These are phyloP conservation scores for Podila horticola DNA, from an alignment of 192 early-diverging fungal species.

Conservation along the genomic window DNA sequence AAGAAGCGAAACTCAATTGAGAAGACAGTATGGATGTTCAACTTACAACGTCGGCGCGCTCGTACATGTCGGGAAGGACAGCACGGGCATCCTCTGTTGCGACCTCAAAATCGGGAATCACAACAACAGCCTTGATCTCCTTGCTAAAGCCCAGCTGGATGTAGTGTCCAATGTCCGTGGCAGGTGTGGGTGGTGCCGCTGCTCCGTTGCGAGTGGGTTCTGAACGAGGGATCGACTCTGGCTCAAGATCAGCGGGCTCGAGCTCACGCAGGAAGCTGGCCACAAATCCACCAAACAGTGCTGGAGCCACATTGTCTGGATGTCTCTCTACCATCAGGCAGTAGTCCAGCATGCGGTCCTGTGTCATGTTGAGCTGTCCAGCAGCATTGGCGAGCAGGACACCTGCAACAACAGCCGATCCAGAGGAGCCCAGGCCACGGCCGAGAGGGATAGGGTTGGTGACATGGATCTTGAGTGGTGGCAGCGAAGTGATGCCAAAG, in stretches of 20 bases:
- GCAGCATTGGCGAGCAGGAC: slow-evolving; percentile 84
- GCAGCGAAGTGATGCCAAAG: slow-evolving; percentile 73
- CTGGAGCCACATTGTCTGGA: slow-evolving; percentile 97
- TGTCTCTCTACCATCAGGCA: slow-evolving; percentile 95
- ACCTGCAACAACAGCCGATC: slow-evolving; percentile 95
- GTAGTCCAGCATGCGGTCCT: slow-evolving; percentile 90
- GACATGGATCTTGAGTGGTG: slow-evolving; percentile 75
- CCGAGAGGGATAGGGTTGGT: slow-evolving; percentile 95
- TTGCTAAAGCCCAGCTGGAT: slow-evolving; percentile 73
- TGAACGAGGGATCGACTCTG: slow-evolving; percentile 57
- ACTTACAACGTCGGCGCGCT: slow-evolving; percentile 83
- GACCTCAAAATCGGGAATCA: slow-evolving; percentile 93
- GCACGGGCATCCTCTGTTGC: slow-evolving; percentile 91
- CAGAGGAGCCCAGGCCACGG: slow-evolving; percentile 96
- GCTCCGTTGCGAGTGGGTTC: slow-evolving; percentile 53
- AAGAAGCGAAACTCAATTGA: background rate
- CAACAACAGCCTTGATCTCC: slow-evolving; percentile 77
- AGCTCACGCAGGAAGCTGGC: slow-evolving; percentile 82
- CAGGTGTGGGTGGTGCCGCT: slow-evolving; percentile 60
- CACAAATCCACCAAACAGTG: slow-evolving; percentile 94
- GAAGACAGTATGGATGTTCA: background rate
- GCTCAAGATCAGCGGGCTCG: slow-evolving; percentile 55
- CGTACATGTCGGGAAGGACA: slow-evolving; percentile 83
- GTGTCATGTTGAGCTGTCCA: slow-evolving; percentile 71
- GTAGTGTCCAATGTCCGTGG: slow-evolving; percentile 74